Base-by-base conservation (phyloP, 2,329 filamentous ascomycete species). In the Verticillium albo-atrum region DNA sequence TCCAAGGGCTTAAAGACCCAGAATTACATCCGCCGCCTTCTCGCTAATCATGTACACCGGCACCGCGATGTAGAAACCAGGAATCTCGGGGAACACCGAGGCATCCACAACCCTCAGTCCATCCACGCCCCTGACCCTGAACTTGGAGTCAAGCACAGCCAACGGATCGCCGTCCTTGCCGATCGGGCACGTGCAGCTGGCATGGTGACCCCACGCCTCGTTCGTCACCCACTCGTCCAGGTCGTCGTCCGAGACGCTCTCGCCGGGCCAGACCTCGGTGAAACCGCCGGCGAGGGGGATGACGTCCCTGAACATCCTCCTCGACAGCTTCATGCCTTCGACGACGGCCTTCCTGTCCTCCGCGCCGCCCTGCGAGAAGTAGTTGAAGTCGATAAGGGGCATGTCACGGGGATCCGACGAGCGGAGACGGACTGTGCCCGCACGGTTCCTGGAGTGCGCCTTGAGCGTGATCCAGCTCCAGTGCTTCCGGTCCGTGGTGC, bases 91-190 rank as follows among this genome's bases (percentile, higher is more conserved):
- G 60, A 83, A 87, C 5, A 80, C 74, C n/a, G 76, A 80, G 0
- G 82, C 84, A 72, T 88, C 85, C 2, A 87, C 84, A 6, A 87
- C 84, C 4, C 85, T 74, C 55, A 88, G 71, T 0, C 79, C 77
- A 1, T 75, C 68, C 0, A 84, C 78, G 1, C 83, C 83, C 20
- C 79, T 74, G 3, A 88, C 84, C 23, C 77, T 74, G 68, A 87
- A 85, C 56, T 79, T 72, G 0, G 74, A 75, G 66, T 88, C 82
- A 55, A 88, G 68, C 2, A 86, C 83, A 9, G 82, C 82, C 66
- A 76, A 76, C 1, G 70, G 69, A 67, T 87, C 81, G 14, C 73
- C 73, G 28, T 80, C 77, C 1, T 74, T 72, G 1, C 85, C 84
- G 63, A 88, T 87, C 0, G 81, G 75, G 53, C 77, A 80, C 0